These are phyloP conservation scores for Cylindrotheca closterium DNA, from an alignment of 108 stramenopile species.

Conservation along the genomic window DNA sequence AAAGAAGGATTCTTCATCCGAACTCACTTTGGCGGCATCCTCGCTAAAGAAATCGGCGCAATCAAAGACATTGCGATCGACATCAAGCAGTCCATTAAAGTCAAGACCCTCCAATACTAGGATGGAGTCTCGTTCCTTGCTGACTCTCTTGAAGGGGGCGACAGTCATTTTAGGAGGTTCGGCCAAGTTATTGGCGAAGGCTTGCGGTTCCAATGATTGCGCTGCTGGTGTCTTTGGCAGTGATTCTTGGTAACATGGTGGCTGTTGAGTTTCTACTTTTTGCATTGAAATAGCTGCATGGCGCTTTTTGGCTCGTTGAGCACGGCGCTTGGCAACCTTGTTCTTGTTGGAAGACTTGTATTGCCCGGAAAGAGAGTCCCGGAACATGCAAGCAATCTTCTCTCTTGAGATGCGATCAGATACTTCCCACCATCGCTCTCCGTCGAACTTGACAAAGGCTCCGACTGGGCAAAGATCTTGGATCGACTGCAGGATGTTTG, in stretches of 20 bases:
- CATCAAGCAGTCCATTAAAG: not conserved
- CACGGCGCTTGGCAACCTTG: conserved; percentile 24
- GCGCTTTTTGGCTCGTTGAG: conserved; percentile 1
- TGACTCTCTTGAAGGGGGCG: not conserved
- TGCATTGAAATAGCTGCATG: not conserved
- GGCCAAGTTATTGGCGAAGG: too few species aligned
- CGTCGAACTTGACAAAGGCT: conserved; percentile 28
- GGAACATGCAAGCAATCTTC: conserved; percentile 15
- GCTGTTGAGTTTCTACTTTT: too few species aligned
- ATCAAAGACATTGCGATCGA: not conserved
- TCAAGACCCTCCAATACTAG: not conserved
- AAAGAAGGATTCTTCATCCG: too few species aligned
- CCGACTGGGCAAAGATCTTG: conserved; percentile 16
- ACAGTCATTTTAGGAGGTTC: too few species aligned
- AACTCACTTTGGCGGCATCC: too few species aligned
- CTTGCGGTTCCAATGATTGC: too few species aligned
- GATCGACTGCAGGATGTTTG: not conserved
- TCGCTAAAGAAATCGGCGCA: not conserved
- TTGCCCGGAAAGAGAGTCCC: conserved; percentile 15
- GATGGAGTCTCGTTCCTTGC: not conserved
- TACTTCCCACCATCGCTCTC: conserved; percentile 23
- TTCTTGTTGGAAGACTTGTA: conserved; percentile 28
- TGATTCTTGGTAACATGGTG: not conserved
- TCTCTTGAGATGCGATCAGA: conserved; percentile 20
- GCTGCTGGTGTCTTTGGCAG: not conserved